phyloP scores from a whole-genome alignment of 2,329 filamentous ascomycete species.

The Huntiella moniliformis region DNA sequence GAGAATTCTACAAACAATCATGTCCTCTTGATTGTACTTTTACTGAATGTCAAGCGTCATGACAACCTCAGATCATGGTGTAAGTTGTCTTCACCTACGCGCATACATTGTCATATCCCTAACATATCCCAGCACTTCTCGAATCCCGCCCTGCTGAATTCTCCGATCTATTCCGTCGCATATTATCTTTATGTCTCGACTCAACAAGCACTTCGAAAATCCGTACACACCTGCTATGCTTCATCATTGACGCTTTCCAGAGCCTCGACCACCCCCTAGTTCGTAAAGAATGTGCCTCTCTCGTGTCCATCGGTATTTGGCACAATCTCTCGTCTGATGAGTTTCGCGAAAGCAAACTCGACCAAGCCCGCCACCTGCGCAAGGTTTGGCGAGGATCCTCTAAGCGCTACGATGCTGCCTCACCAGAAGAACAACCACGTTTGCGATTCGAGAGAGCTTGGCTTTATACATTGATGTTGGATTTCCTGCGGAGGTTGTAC shows the following conservation, averaged over 20 bases:
- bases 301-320: slow-evolving; percentile 92
- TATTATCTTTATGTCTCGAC: slow-evolving; percentile 72
- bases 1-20: slow-evolving; percentile 85
- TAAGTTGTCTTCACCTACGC: slow-evolving; percentile 21
- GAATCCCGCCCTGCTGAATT: slow-evolving; percentile 62
- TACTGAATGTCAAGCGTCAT: slow-evolving; percentile 73
- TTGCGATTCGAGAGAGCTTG: slow-evolving; percentile 84
- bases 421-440: slow-evolving; percentile 58
- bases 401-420: slow-evolving; percentile 74
- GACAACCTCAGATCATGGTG: slow-evolving; percentile 80
- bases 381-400: slow-evolving; percentile 80
- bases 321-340: slow-evolving; percentile 71
- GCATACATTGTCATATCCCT: slow-evolving; percentile 2
- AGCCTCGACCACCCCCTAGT: slow-evolving; percentile 78
- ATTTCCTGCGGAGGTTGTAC: slow-evolving; percentile 64
- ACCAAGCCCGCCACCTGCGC: slow-evolving; percentile 52
- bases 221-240: slow-evolving; percentile 67
- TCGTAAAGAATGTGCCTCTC: slow-evolving; percentile 84
- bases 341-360: slow-evolving; percentile 52
- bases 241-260: slow-evolving; percentile 83
- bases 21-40: slow-evolving; percentile 66
- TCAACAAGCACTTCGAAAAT: slow-evolving; percentile 44
- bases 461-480: slow-evolving; percentile 70
- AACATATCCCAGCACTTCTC: slow-evolving; percentile 44
- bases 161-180: slow-evolving; percentile 70